Evolutionary conservation across 2,329 filamentous ascomycete genomes (phyloP).

Genomic region (Drechslerella dactyloides): DNA sequence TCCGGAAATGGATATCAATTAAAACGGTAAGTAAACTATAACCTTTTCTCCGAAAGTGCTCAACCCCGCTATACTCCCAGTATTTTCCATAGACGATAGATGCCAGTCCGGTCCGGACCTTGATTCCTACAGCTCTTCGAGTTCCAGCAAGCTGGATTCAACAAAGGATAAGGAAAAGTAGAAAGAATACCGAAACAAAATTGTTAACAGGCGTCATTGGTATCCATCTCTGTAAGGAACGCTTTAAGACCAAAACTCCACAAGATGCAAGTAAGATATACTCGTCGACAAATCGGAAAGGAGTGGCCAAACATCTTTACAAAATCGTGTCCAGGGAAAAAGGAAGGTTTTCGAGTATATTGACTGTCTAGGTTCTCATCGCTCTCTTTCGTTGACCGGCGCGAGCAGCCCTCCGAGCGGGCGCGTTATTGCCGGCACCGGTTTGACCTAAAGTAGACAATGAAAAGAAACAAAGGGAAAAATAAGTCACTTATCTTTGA

Average conservation of each 20-base stretch:
- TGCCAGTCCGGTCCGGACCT: neutral
- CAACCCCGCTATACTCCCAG: neutral
- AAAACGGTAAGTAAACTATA: conserved; percentile 4
- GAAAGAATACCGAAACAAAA: neutral
- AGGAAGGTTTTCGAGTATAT: neutral
- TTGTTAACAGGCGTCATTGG: neutral
- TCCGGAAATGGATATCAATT: conserved; percentile 3
- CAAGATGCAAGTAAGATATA: neutral
- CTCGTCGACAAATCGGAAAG: neutral
- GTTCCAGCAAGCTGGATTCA: neutral
- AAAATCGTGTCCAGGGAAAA: neutral
- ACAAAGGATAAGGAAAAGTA: neutral
- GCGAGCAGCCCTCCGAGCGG: neutral
- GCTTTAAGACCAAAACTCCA: neutral
- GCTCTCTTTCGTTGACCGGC: conserved; percentile 6
- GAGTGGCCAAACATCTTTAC: neutral
- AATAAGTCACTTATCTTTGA: conserved; percentile 51
- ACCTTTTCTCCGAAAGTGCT: neutral
- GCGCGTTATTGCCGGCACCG: conserved; percentile 1
- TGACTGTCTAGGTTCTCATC: conserved; percentile 1
- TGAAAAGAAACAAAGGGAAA: conserved; percentile 28
- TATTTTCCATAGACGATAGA: neutral
- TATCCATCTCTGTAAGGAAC: neutral
- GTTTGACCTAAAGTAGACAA: conserved; percentile 36
- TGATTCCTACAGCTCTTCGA: neutral